Percentiles rank a stretch among this genome's conserved stretches.
Evolutionary conservation across 352 stramenopile species (phyloP).

Genomic region (Phytophthora hibernalis): DNA sequence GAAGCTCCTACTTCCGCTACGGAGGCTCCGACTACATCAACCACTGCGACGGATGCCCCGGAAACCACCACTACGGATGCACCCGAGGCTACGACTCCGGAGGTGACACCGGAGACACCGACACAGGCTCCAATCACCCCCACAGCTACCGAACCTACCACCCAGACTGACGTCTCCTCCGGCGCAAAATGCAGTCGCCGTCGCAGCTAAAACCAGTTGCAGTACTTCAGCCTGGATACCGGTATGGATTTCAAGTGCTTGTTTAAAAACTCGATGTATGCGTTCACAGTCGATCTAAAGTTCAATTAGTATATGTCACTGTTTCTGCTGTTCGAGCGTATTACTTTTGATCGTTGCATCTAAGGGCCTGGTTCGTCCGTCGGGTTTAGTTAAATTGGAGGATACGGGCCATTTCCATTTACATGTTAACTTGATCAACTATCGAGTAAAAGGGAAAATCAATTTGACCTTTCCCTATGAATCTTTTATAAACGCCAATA

Average conservation of each 20-base stretch:
- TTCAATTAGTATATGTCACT: background rate
- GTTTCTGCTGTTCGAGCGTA: slow-evolving; percentile 2
- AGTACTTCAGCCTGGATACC: background rate
- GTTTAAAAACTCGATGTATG: slow-evolving; percentile 8
- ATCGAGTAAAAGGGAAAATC: too few relatives aligned
- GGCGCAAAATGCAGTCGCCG: slow-evolving; percentile 39
- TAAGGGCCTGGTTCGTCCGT: too few relatives aligned
- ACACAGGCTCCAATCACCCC: slow-evolving; percentile 11
- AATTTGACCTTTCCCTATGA: too few relatives aligned
- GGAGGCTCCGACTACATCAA: slow-evolving; percentile 5
- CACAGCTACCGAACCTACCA: slow-evolving; percentile 17
- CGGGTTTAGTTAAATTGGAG: too few relatives aligned
- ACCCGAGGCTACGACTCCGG: slow-evolving; percentile 21
- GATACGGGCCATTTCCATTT: too few relatives aligned
- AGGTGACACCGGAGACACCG: slow-evolving; percentile 11
- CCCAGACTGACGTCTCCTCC: slow-evolving; percentile 9
- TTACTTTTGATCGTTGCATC: background rate
- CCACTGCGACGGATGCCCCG: slow-evolving; percentile 12
- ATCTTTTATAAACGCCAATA: too few relatives aligned
- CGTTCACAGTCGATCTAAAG: slow-evolving; percentile 7
- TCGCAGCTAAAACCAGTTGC: slow-evolving; percentile 20
- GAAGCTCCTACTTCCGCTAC: slow-evolving; percentile 15
- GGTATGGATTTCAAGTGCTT: too few relatives aligned
- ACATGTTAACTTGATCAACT: too few relatives aligned
- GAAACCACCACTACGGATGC: slow-evolving; percentile 19